Base-by-base conservation (phyloP, 306 rosid species). In the Dalbergia cochinchinensis region DNA sequence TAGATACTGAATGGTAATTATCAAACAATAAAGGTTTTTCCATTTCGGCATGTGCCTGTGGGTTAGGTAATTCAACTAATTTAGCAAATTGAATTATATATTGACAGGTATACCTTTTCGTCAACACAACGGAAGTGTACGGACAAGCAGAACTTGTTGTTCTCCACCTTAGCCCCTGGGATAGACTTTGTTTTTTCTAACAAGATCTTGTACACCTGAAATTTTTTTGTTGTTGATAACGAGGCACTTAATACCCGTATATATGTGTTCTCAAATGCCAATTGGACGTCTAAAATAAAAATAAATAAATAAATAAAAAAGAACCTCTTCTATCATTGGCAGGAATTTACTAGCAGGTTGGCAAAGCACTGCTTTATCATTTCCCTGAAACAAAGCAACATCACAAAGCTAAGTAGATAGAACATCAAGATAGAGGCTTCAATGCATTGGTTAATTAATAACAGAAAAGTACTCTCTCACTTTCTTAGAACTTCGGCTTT, bases 51-150 rank as follows among this genome's bases (percentile, higher is more conserved):
- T 67, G 59, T 67, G 47, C 47, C 59, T 65, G 76, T 68, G 64
- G 55, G 76, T 34, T 11, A 57, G 81, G 44, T 35, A 55, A 78
- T 64, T 66, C 31, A 22, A n/a, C 11, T 9, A 39, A 57, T 70
- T 48, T 6, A 66, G 10, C 33, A 11, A 72, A 48, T 70, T 54
- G 64, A 53, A 18, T 69, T 7, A 53, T 51, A 50, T 41, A 51
- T 78, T 79, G 61, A 68, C 74, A 9, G 11, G 71, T 80, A 26
- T 26, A 92, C 99, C 88, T 91, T 95, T 86, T 95, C 99, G 51
- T 95, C 97, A 74, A 95, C 99, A 77, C 99, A 88, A 34, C 99
- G 99, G 64, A 87, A 95, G 85, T 95, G 99, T 47, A 95, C 98
- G 74, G 99, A 92, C 73, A 91, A 79, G 74, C 99, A 95, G 74